Percentiles rank a stretch among this genome's conserved stretches.
Conservation (phyloP, 805 yeast species). For the Saccharomycopsis sp. region DNA sequence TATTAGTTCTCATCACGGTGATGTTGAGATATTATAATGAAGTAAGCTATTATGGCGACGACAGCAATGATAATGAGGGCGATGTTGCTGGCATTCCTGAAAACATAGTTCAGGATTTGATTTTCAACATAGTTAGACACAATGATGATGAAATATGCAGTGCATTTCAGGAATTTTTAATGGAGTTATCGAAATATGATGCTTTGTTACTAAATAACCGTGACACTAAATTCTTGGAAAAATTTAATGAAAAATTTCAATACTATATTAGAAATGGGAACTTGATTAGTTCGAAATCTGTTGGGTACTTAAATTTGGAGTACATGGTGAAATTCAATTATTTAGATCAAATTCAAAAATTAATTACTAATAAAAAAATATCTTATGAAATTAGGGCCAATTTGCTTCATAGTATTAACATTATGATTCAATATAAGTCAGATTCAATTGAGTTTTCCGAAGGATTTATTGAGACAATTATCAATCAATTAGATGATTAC, state of each 20-base stretch:
- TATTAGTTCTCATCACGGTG: constrained; percentile 24
- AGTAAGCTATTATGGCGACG: neutral
- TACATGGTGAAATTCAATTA: constrained; percentile 20
- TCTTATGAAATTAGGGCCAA: constrained; percentile 27
- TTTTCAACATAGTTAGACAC: constrained; percentile 28
- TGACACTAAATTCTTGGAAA: too few relatives aligned
- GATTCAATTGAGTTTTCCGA: neutral
- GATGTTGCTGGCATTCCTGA: neutral
- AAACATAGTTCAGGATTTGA: constrained; percentile 16
- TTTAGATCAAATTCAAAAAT: constrained; percentile 25
- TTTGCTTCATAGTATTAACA: constrained; percentile 4
- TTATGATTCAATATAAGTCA: constrained; percentile 16
- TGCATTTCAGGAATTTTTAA: constrained; percentile 29
- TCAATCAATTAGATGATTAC: constrained; percentile 61
- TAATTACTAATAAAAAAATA: constrained; percentile 26
- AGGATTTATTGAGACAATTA: constrained; percentile 20
- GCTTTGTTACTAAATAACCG: constrained; percentile 18
- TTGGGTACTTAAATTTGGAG: constrained; percentile 26
- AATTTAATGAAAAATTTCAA: constrained; percentile 28
- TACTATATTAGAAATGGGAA: constrained; percentile 36
- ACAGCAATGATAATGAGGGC: too few relatives aligned
- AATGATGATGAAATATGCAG: constrained; percentile 23
- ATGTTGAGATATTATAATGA: constrained; percentile 1
- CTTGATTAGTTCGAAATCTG: constrained; percentile 31
- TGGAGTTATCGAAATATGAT: constrained; percentile 10